A percentile compares a stretch with the other conserved stretches of the same genome.
Conservation (phyloP, 257 asterid species). For the Lycium barbarum region DNA sequence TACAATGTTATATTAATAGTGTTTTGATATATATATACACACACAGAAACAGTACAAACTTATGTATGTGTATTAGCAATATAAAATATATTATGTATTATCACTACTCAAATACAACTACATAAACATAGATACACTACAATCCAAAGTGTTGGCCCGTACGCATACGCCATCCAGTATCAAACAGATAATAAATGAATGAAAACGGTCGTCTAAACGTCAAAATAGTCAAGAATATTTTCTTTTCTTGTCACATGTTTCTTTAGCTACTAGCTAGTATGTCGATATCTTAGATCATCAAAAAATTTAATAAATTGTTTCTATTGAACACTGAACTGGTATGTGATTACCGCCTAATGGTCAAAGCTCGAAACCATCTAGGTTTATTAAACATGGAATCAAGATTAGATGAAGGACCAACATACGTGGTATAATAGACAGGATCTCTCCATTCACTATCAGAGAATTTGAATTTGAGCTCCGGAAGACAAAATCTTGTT, state of each 20-base stretch:
- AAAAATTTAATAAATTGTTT: background rate
- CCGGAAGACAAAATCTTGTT: too few species aligned
- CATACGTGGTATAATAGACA: too few species aligned
- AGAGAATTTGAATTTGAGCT: too few species aligned
- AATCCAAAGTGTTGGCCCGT: too few species aligned
- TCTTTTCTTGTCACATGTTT: background rate
- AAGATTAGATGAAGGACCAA: background rate
- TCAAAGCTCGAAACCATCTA: background rate
- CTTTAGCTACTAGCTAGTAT: background rate
- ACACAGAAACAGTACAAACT: too few species aligned
- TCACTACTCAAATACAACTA: too few species aligned
- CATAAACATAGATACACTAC: too few species aligned
- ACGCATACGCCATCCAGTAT: background rate
- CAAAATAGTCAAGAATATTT: background rate
- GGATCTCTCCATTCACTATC: too few species aligned
- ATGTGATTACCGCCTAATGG: background rate
- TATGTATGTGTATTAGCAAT: too few species aligned
- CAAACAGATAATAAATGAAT: background rate
- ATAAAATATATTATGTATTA: too few species aligned
- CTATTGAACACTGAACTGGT: background rate
- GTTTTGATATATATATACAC: too few species aligned
- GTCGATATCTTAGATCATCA: background rate
- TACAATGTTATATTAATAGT: too few species aligned
- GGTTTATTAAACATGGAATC: background rate
- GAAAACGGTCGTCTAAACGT: constrained; percentile 1